Evolutionary conservation across 164 flowering plant genomes (phyloP).

Genomic region (Nelumbo lutea): DNA sequence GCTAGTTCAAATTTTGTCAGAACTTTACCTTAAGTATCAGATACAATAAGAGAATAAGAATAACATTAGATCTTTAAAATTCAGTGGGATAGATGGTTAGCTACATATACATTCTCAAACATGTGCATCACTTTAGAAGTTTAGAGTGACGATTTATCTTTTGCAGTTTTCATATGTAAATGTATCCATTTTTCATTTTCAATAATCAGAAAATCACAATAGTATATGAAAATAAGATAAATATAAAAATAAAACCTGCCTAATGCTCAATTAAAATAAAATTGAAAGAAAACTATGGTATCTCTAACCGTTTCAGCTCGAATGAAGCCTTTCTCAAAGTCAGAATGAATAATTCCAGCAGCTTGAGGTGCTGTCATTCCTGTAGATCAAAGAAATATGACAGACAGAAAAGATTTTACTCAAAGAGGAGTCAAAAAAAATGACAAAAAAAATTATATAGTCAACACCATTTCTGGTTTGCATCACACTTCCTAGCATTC

Average conservation of each 20-base stretch:
- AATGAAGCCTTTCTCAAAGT: slow-evolving; percentile 96
- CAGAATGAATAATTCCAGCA: slow-evolving; percentile 97
- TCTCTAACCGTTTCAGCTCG: slow-evolving; percentile 91
- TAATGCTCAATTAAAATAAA: background rate
- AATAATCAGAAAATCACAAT: too few species aligned
- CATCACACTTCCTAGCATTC: background rate
- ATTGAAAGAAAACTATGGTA: background rate
- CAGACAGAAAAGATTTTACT: background rate
- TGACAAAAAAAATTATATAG: background rate
- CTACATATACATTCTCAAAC: background rate
- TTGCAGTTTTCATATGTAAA: background rate
- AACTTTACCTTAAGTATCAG: background rate
- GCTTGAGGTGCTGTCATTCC: slow-evolving; percentile 99
- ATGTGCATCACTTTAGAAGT: background rate
- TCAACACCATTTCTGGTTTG: background rate
- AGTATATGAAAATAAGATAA: too few species aligned
- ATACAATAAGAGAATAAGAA: background rate
- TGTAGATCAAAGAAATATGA: slow-evolving; percentile 16
- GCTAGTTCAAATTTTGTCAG: background rate
- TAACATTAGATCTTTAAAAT: background rate
- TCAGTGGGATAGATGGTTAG: background rate
- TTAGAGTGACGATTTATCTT: background rate
- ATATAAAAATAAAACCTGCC: too few species aligned
- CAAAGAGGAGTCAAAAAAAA: background rate
- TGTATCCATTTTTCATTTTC: background rate